These are phyloP conservation scores for Capronia coronata DNA, from an alignment of 2,329 filamentous ascomycete species.

Conservation along the genomic window DNA sequence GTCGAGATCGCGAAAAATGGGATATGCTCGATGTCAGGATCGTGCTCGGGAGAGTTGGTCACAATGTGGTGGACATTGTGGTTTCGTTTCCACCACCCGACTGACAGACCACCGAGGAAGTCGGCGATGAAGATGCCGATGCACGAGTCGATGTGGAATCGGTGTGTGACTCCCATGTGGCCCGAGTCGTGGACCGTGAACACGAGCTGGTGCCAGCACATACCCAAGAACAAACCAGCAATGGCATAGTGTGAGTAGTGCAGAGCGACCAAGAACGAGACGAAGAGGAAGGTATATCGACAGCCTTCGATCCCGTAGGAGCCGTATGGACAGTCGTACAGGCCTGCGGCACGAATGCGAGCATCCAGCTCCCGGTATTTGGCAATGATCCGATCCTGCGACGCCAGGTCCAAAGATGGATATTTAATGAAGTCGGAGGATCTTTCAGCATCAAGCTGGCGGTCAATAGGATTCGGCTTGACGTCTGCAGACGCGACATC, in stretches of 20 bases:
- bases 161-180: constrained; percentile 95
- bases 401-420: constrained; percentile 65
- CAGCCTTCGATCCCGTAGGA: constrained; percentile 68
- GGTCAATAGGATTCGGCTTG: constrained; percentile 16
- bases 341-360: constrained; percentile 63
- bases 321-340: constrained; percentile 78
- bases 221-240: constrained; percentile 69
- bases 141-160: constrained; percentile 72
- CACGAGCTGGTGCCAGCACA: constrained; percentile 88
- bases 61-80: constrained; percentile 97
- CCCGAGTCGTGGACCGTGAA: constrained; percentile 93
- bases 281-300: constrained; percentile 65
- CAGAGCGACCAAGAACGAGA: constrained; percentile 55
- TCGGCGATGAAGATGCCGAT: constrained; percentile 89
- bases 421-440: constrained; percentile 51
- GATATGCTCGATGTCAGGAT: constrained; percentile 89
- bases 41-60: constrained; percentile 90
- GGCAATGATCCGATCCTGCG: constrained; percentile 66
- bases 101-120: constrained; percentile 78
- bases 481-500: constrained; percentile 31
- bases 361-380: constrained; percentile 77
- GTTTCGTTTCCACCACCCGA: constrained; percentile 95
- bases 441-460: constrained; percentile 16
- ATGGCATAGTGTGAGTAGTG: constrained; percentile 59
- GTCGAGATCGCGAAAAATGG: constrained; percentile 85